Percentiles rank a stretch among this genome's conserved stretches.
Evolutionary conservation across 345 rosid species (phyloP).

Genomic region (Heritiera fomes): DNA sequence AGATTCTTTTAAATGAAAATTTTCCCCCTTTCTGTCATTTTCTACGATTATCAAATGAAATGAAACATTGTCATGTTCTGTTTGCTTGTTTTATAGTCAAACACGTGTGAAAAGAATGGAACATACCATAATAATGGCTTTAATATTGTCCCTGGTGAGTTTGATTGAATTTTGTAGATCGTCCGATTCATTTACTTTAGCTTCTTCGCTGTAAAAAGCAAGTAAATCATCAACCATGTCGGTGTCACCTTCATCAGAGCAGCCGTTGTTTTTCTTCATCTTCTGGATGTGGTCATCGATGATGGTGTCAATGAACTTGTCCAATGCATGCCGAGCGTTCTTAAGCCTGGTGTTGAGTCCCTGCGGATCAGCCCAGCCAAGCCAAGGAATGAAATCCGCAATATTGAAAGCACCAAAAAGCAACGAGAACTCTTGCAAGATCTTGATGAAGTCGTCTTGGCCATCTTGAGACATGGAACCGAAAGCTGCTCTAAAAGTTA

Average conservation of each 20-base stretch:
- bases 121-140: conserved; percentile 89
- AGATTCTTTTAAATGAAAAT: no score
- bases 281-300: conserved; percentile 74
- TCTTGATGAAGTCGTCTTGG: conserved; percentile 73
- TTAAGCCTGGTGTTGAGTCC: conserved; percentile 57
- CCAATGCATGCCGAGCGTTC: conserved; percentile 71
- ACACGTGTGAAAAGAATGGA: neutral
- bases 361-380: conserved; percentile 66
- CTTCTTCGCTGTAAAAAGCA: conserved; percentile 68
- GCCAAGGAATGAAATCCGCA: conserved; percentile 75
- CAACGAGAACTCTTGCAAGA: conserved; percentile 89
- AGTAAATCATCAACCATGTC: conserved; percentile 95
- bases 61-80: neutral
- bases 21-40: no score
- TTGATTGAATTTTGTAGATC: conserved; percentile 62
- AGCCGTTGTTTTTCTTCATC: conserved; percentile 15
- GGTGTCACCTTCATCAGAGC: conserved; percentile 34
- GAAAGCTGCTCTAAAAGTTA: conserved; percentile 80
- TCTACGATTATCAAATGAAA: neutral
- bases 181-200: conserved; percentile 49
- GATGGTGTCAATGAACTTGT: conserved; percentile 68
- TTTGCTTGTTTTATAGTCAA: no score
- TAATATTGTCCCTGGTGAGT: conserved; percentile 73
- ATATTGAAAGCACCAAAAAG: conserved; percentile 92
- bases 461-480: conserved; percentile 62